These are phyloP conservation scores for Mycena haematopus DNA, from an alignment of 768 basidiomycete species.

Conservation along the genomic window DNA sequence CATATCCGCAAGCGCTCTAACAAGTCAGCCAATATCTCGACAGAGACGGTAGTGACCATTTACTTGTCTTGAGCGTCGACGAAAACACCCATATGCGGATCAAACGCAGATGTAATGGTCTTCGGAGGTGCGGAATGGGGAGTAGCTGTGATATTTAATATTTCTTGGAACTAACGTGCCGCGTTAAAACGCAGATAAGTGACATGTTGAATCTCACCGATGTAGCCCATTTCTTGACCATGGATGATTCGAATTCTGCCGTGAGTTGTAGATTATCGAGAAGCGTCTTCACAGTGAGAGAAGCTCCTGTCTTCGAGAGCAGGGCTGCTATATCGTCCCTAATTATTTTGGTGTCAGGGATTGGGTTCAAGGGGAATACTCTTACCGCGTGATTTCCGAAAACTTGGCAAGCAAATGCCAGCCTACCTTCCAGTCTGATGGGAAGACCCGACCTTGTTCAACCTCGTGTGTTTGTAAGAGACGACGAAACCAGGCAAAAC, in stretches of 20 bases:
- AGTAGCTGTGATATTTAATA: conserved; percentile 60
- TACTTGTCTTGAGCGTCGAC: conserved; percentile 97
- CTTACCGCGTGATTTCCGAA: conserved; percentile 86
- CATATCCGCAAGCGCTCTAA: conserved; percentile 89
- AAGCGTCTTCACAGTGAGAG: conserved; percentile 76
- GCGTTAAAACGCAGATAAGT: conserved; percentile 1
- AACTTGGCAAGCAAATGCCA: conserved; percentile 86
- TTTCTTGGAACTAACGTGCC: conserved; percentile 61
- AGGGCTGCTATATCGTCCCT: conserved; percentile 87
- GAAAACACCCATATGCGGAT: conserved; percentile 90
- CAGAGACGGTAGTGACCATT: conserved; percentile 24
- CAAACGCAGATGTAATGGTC: conserved; percentile 88
- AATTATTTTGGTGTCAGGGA: conserved; percentile 5
- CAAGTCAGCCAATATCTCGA: neutral
- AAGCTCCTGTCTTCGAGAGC: conserved; percentile 77
- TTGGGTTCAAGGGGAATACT: neutral
- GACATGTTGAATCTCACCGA: conserved; percentile 50
- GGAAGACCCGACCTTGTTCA: conserved; percentile 85
- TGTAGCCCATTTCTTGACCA: conserved; percentile 83
- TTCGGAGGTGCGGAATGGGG: conserved; percentile 60
- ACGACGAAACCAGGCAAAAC: conserved; percentile 95
- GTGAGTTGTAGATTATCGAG: conserved; percentile 89
- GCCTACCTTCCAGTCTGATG: conserved; percentile 84
- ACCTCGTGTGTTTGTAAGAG: conserved; percentile 85
- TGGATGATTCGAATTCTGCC: conserved; percentile 84